Percentiles rank a stretch among this genome's conserved stretches.
phyloP scores from a whole-genome alignment of 768 basidiomycete genomes.

The Pisolithus marmoratus region DNA sequence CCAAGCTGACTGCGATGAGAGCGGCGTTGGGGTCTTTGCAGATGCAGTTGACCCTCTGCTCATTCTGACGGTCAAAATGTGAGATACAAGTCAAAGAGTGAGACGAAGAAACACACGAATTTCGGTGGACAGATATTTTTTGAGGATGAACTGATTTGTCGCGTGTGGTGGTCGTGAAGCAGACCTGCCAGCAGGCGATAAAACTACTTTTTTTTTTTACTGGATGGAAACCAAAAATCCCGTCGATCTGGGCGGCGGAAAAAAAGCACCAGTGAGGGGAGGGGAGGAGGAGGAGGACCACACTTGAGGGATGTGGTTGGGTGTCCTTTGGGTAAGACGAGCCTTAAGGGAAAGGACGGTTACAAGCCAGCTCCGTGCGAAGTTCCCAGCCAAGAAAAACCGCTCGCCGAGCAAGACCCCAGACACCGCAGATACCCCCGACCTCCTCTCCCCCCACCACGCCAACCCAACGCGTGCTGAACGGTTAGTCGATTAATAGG shows the following conservation, averaged over 20 bases:
- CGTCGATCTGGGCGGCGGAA: constrained; percentile 29
- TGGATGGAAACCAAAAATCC: constrained; percentile 32
- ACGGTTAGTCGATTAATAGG: no score
- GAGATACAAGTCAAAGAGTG: neutral
- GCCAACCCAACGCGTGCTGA: no score
- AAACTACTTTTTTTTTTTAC: constrained; percentile 26
- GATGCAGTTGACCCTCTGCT: constrained; percentile 83
- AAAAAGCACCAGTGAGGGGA: constrained; percentile 2
- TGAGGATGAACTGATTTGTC: constrained; percentile 47
- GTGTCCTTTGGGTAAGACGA: constrained; percentile 29
- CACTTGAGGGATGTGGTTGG: no score
- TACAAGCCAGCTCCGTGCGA: constrained; percentile 25
- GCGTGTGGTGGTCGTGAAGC: constrained; percentile 78
- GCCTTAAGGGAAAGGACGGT: constrained; percentile 30
- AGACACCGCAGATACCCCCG: constrained; percentile 9
- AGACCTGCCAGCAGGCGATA: constrained; percentile 90
- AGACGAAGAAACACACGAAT: constrained; percentile 32
- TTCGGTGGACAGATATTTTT: constrained; percentile 39
- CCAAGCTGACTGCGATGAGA: constrained; percentile 85
- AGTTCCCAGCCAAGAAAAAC: constrained; percentile 27
- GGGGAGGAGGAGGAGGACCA: neutral
- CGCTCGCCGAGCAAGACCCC: constrained; percentile 20
- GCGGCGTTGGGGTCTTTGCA: constrained; percentile 67
- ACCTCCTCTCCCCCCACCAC: no score
- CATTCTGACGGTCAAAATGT: constrained; percentile 54